Conservation (phyloP, 345 rosid species). For the Gossypium herbaceum region DNA sequence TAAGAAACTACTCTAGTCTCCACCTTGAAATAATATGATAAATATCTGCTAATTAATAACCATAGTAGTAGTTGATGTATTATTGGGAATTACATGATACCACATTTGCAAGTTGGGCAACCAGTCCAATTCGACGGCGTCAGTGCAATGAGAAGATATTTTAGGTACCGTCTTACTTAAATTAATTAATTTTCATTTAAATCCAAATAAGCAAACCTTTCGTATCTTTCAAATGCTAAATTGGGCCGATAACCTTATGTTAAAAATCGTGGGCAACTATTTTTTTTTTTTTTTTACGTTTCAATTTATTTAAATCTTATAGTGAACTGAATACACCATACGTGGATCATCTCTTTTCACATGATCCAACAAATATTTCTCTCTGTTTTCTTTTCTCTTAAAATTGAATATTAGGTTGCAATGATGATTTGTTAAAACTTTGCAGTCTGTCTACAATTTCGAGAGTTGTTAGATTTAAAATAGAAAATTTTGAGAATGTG, state of each 20-base stretch:
- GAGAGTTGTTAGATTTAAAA: not conserved
- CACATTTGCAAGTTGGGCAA: not conserved
- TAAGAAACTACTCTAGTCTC: not conserved
- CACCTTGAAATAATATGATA: not conserved
- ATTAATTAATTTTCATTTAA: not conserved
- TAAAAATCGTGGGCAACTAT: too few relatives aligned
- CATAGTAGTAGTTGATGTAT: not conserved
- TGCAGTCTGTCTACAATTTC: not conserved
- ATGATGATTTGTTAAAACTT: not conserved
- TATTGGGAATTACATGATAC: not conserved
- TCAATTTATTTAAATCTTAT: too few relatives aligned
- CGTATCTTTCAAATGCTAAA: too few relatives aligned
- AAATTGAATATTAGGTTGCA: not conserved
- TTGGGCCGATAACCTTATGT: too few relatives aligned
- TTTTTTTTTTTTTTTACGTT: too few relatives aligned
- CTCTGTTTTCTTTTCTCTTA: too few relatives aligned
- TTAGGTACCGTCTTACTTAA: not conserved
- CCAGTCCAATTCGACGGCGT: not conserved
- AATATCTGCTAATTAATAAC: not conserved
- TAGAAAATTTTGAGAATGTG: not conserved
- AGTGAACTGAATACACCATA: not conserved
- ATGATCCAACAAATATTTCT: not conserved
- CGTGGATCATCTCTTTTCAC: not conserved
- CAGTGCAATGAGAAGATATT: not conserved
- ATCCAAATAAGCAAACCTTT: not conserved